phyloP scores from a whole-genome alignment of 208 protist genomes.

The Zelonia costaricensis region DNA sequence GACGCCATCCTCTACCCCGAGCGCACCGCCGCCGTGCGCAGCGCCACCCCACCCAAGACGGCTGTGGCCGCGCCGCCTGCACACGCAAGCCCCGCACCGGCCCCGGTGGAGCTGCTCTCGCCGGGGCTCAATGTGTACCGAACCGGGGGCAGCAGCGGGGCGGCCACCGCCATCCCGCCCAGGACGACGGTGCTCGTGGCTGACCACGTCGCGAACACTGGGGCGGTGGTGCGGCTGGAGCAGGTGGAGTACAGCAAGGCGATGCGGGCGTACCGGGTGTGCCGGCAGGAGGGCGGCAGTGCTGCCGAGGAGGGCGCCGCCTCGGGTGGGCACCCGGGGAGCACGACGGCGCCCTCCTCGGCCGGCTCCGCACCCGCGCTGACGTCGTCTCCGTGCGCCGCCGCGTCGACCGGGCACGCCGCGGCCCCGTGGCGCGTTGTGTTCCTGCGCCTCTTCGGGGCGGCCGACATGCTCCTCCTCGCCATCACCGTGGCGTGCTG shows the following conservation, averaged over 20 bases:
- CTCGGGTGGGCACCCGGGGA: not conserved
- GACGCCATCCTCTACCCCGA: slow-evolving; percentile 20
- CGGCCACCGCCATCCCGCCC: slow-evolving; percentile 12
- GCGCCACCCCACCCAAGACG: not conserved
- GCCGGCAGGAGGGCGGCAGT: slow-evolving; percentile 28
- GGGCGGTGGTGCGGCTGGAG: slow-evolving; percentile 58
- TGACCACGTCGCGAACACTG: slow-evolving; percentile 65
- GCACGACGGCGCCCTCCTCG: not conserved
- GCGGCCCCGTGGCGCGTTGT: slow-evolving; percentile 23
- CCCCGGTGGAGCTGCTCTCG: slow-evolving; percentile 8
- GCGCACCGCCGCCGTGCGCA: not conserved
- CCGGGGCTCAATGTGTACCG: slow-evolving; percentile 21
- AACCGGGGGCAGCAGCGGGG: not conserved
- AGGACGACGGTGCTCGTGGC: slow-evolving; percentile 32
- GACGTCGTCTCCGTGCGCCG: not conserved
- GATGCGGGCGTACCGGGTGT: slow-evolving; percentile 77
- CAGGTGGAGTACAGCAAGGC: slow-evolving; percentile 69
- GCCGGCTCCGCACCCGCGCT: not conserved
- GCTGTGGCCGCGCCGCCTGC: too few relatives aligned
- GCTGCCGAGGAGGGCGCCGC: slow-evolving; percentile 1
- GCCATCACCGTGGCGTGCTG: slow-evolving; percentile 29
- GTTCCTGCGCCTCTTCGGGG: slow-evolving; percentile 42
- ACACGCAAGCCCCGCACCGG: too few relatives aligned
- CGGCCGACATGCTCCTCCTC: slow-evolving; percentile 49
- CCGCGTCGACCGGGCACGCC: not conserved